Evolutionary conservation across 768 basidiomycete species (phyloP), one percentile per base, ranked within the genome.

Genomic region (Pleurotus salmoneostramineus): DNA sequence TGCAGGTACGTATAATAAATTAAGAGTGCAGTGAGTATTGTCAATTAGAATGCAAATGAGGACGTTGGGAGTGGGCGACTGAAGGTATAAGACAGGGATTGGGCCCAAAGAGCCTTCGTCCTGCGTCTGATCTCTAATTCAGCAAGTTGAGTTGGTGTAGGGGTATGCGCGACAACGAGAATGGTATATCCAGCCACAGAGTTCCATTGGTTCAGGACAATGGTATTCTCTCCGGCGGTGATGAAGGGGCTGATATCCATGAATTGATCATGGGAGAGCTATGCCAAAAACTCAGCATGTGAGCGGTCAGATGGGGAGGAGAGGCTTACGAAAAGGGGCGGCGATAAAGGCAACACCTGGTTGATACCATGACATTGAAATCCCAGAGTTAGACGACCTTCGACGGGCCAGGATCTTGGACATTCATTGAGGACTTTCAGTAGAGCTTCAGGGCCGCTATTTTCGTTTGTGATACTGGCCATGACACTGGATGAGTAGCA

Each of bases 221-320:
- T 14, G 21, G 32, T 21, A n/a, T 55, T 55, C 17, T 55, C 52
- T 6, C 52, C 52, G 11, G 15, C 15, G 5, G 21, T 36, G 37
- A 43, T 37, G 52, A 55, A 55, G 12, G n/a, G 15, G 40, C 52
- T 55, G 8, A 55, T 40, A 31, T 55, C 52, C 52, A 55, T 8
- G 40, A 55, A 55, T 43, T n/a, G 36, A 31, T 42, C 52, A n/a
- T 55, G 52, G 31, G 52, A 42, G 14, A 40, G 52, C 52, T 55
- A 43, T 6, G 21, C n/a, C n/a, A 3, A 12, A 17, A 17, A 3
- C 7, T 55, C 36, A 43, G 17, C n/a, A 11, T 6, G 8, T 40
- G 8, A 40, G 12, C 5, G 12, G 15, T 17, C n/a, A 42, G n/a
- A 35, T 15, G 37, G 2, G 17, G 14, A 31, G 35, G 17, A 7